A percentile compares a stretch with the other conserved stretches of the same genome.
phyloP scores from a whole-genome alignment of 2,329 filamentous ascomycete genomes.

The Pseudogymnoascus sp. region DNA sequence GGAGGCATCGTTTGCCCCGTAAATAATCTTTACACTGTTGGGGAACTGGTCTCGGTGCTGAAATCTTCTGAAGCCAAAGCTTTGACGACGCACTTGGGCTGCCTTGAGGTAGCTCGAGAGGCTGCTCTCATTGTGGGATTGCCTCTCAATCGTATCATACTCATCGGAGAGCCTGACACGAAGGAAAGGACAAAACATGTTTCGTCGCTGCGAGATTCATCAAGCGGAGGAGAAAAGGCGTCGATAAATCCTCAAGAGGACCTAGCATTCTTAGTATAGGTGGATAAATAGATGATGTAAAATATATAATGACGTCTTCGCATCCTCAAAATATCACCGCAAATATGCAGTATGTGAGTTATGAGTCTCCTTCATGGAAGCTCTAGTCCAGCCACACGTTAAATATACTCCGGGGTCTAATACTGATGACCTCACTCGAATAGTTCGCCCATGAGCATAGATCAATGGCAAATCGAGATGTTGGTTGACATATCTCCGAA shows the following conservation, averaged over 20 bases:
- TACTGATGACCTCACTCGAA: neutral
- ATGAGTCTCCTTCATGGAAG: neutral
- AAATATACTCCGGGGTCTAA: neutral
- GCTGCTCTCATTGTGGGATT: neutral
- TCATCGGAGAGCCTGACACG: neutral
- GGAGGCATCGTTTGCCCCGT: slow-evolving; percentile 70
- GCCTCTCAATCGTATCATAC: neutral
- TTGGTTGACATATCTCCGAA: neutral
- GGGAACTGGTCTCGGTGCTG: slow-evolving; percentile 77
- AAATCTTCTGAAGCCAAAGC: slow-evolving; percentile 64
- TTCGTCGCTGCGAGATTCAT: neutral
- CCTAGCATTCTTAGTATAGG: slow-evolving; percentile 63
- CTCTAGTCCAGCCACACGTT: neutral
- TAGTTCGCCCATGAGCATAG: neutral
- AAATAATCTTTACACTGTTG: slow-evolving; percentile 72
- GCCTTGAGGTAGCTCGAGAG: neutral
- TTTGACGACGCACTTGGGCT: slow-evolving; percentile 57
- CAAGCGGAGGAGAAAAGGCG: neutral
- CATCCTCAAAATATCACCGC: no score
- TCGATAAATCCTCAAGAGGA: slow-evolving; percentile 20
- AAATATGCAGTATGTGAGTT: neutral
- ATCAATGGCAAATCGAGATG: neutral
- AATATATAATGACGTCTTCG: neutral
- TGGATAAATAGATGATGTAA: neutral
- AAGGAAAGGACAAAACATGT: neutral